A percentile compares a stretch with the other conserved stretches of the same genome.
Evolutionary conservation across 2,329 filamentous ascomycete genomes (phyloP).

Genomic region (Helotiales sp.): DNA sequence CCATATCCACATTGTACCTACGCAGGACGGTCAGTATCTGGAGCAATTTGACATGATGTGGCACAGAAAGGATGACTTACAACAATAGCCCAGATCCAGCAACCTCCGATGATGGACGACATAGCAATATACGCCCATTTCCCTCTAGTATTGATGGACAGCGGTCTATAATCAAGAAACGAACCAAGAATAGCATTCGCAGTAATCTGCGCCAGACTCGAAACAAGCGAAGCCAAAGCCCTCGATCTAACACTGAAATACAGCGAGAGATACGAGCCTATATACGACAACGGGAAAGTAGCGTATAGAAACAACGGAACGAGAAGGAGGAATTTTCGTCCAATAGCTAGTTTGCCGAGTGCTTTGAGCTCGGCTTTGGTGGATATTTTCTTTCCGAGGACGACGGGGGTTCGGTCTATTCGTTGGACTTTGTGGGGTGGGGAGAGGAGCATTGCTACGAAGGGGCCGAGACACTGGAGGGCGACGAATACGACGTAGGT

Average conservation of each 20-base stretch:
- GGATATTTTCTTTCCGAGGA: conserved; percentile 31
- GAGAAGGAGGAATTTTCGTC: conserved; percentile 38
- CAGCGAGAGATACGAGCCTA: conserved; percentile 40
- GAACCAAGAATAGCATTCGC: conserved; percentile 62
- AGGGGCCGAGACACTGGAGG: conserved; percentile 46
- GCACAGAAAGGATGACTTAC: neutral
- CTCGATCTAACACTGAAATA: conserved; percentile 44
- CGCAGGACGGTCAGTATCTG: too few species aligned
- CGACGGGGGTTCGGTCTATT: conserved; percentile 41
- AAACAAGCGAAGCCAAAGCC: conserved; percentile 40
- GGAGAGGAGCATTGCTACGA: conserved; percentile 44
- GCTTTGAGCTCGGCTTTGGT: conserved; percentile 36
- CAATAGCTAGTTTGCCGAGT: conserved; percentile 39
- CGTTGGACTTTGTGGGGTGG: conserved; percentile 46
- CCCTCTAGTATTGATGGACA: conserved; percentile 33
- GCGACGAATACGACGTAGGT: conserved; percentile 48
- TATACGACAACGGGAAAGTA: conserved; percentile 43
- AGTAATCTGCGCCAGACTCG: conserved; percentile 58
- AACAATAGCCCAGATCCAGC: conserved; percentile 48
- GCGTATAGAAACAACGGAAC: conserved; percentile 39
- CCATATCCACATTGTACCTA: conserved; percentile 47
- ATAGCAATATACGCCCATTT: conserved; percentile 59
- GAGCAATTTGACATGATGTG: neutral
- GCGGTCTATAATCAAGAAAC: conserved; percentile 11
- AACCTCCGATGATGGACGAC: conserved; percentile 45